A percentile compares a stretch with the other conserved stretches of the same genome.
phyloP scores from a whole-genome alignment of 306 rosid genomes.

The Quercus engelmannii region DNA sequence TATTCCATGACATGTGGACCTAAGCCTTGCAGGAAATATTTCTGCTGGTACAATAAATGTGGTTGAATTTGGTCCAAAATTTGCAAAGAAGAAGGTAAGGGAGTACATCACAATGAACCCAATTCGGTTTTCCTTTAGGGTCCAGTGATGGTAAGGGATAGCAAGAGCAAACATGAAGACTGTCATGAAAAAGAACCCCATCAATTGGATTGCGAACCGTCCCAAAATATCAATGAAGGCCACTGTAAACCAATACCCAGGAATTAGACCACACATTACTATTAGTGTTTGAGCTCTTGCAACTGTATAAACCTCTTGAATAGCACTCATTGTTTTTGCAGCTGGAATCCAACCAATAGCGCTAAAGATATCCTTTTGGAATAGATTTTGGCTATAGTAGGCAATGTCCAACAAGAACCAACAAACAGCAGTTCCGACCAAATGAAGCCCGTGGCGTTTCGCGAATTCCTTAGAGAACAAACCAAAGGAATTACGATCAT shows the following conservation, averaged over 20 bases:
- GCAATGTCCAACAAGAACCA: constrained; percentile 92
- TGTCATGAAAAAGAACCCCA: constrained; percentile 94
- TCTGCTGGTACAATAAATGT: constrained; percentile 88
- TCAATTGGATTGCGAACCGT: constrained; percentile 69
- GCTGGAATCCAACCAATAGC: constrained; percentile 82
- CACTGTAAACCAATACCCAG: constrained; percentile 93
- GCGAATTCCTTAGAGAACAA: constrained; percentile 57
- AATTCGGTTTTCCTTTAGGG: constrained; percentile 29
- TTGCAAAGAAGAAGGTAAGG: constrained; percentile 78
- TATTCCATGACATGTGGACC: constrained; percentile 92
- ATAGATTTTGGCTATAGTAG: constrained; percentile 82
- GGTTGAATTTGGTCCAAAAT: constrained; percentile 89
- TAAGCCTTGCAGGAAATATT: constrained; percentile 81
- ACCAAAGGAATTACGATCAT: constrained; percentile 38
- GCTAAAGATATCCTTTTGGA: constrained; percentile 79
- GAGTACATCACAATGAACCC: constrained; percentile 76
- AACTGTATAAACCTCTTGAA: constrained; percentile 64
- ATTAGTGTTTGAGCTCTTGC: constrained; percentile 83
- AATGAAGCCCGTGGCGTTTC: constrained; percentile 63
- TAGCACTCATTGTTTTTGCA: constrained; percentile 61
- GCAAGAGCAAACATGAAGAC: constrained; percentile 91
- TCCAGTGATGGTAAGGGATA: constrained; percentile 87
- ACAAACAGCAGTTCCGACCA: constrained; percentile 66
- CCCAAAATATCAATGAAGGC: constrained; percentile 60
- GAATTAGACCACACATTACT: constrained; percentile 82